Evolutionary conservation across 1,139 yeast genomes (phyloP).

Genomic region (Geotrichum aggregatum): DNA sequence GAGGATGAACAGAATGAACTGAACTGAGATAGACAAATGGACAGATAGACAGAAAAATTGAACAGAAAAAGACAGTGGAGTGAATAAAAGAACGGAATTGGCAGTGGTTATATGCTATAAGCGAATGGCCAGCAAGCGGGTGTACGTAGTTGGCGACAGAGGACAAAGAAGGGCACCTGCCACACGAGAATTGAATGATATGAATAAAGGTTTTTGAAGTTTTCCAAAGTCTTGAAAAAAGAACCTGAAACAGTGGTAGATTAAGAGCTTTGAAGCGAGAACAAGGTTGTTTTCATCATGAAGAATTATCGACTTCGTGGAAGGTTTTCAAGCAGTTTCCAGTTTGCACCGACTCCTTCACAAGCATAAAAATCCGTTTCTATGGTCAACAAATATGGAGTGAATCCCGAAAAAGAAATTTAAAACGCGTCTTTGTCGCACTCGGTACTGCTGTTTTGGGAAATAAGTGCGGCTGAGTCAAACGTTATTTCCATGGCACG

Average conservation of each 20-base stretch:
- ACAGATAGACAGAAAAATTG: background rate
- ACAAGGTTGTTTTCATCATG: background rate
- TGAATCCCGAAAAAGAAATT: no score
- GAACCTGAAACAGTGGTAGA: background rate
- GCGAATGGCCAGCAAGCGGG: no score
- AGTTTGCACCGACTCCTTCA: background rate
- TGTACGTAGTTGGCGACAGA: background rate
- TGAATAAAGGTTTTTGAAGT: background rate
- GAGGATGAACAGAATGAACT: background rate
- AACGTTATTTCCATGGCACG: no score
- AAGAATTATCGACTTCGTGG: background rate
- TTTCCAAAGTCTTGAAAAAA: background rate
- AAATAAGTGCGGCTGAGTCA: no score
- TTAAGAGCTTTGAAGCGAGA: background rate
- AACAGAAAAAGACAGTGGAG: background rate
- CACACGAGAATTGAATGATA: slow-evolving; percentile 2
- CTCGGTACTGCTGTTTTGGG: no score
- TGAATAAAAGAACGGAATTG: background rate
- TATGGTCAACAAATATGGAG: background rate
- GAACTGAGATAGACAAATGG: slow-evolving; percentile 1
- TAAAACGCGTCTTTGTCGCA: no score
- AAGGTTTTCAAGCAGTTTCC: background rate
- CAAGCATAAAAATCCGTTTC: background rate
- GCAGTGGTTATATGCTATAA: background rate
- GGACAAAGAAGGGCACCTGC: slow-evolving; percentile 3